phyloP scores from a whole-genome alignment of 257 asterid species.

The Nicotiana noctiflora region DNA sequence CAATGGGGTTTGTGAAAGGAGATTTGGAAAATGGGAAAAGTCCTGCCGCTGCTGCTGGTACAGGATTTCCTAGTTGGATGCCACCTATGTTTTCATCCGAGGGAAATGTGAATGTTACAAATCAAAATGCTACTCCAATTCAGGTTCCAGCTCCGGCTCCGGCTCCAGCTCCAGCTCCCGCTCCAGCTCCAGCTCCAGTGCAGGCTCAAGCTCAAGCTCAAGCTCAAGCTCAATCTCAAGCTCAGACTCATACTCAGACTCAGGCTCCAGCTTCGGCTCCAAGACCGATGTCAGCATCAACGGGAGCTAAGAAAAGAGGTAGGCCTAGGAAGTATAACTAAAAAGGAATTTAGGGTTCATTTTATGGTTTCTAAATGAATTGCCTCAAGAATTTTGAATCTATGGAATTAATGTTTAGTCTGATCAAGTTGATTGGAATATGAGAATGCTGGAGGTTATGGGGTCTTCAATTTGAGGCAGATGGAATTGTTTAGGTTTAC shows the following conservation, averaged over 20 bases:
- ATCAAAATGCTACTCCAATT: conserved; percentile 7
- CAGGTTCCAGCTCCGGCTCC: background rate
- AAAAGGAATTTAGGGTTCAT: background rate
- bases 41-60: conserved; percentile 2
- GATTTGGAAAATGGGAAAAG: conserved; percentile 16
- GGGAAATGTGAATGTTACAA: background rate
- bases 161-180: background rate
- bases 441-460: background rate
- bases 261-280: background rate
- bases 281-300: conserved; percentile 9
- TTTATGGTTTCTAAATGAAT: background rate
- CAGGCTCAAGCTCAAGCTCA: too few species aligned
- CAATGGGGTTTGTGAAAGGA: conserved; percentile 58
- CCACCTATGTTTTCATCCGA: conserved; percentile 50
- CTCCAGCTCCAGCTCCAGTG: too few species aligned
- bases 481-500: background rate
- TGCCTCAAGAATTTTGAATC: background rate
- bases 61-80: conserved; percentile 73
- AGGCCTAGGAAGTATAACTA: conserved; percentile 48
- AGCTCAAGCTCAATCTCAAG: too few species aligned
- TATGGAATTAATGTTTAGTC: background rate
- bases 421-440: background rate
- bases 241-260: background rate
- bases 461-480: background rate
- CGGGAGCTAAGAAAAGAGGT: conserved; percentile 53